These are phyloP conservation scores for Fusarium camptoceras DNA, from an alignment of 2,329 filamentous ascomycete genomes.

Conservation along the genomic window DNA sequence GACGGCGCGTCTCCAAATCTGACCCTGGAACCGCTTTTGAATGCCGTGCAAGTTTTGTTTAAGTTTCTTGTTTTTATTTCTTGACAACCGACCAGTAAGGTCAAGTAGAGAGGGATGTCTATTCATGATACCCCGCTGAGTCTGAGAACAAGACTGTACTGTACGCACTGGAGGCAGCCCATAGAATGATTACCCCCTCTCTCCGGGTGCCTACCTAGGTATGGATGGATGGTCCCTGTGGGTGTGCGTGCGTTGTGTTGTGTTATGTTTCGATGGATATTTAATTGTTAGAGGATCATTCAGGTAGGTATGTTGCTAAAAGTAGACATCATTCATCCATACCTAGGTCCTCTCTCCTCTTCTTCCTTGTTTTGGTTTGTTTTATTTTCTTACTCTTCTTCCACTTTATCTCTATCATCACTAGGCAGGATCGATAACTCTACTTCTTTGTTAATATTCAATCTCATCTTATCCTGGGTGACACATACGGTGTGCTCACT, in stretches of 20 bases:
- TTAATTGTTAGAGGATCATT: slow-evolving; percentile 6
- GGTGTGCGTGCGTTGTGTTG: not conserved
- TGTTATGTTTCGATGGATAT: slow-evolving; percentile 13
- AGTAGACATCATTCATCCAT: slow-evolving; percentile 8
- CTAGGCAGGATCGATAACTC: not conserved
- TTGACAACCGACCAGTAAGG: not conserved
- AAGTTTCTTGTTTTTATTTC: slow-evolving; percentile 23
- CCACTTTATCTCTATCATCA: not conserved
- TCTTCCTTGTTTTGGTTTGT: not conserved
- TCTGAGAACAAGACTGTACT: not conserved
- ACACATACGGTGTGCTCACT: slow-evolving; percentile 23
- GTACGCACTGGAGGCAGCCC: not conserved
- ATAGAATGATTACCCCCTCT: not conserved
- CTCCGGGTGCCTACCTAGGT: not conserved
- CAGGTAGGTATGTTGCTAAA: slow-evolving; percentile 22
- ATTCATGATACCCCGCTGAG: not conserved
- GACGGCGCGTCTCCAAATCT: slow-evolving; percentile 16
- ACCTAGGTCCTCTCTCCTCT: not conserved
- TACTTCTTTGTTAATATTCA: not conserved
- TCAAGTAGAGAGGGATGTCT: not conserved
- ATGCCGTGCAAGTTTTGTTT: slow-evolving; percentile 8
- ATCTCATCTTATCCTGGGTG: slow-evolving; percentile 13
- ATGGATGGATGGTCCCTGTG: not conserved
- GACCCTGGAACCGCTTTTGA: slow-evolving; percentile 16
- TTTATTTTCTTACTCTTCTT: not conserved